Evolutionary conservation across 495 filamentous ascomycete species (phyloP).

Genomic region (Amorphotheca resinae): DNA sequence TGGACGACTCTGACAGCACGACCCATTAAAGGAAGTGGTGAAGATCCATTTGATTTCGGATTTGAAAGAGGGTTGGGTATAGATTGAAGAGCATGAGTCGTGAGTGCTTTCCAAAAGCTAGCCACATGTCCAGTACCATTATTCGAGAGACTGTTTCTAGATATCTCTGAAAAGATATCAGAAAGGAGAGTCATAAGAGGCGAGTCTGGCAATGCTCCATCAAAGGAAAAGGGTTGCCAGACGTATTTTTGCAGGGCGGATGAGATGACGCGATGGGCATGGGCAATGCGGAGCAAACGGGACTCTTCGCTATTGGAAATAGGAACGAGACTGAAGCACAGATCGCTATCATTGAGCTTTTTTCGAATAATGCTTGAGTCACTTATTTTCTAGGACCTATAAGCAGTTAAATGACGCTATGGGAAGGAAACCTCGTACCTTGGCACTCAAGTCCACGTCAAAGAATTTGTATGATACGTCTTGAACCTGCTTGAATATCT

Average conservation of each 20-base stretch:
- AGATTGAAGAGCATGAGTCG: constrained; percentile 9
- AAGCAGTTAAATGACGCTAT: neutral
- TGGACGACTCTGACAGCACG: constrained; percentile 6
- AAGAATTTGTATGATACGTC: constrained; percentile 7
- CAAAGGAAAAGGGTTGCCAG: constrained; percentile 17
- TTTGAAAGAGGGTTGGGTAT: neutral
- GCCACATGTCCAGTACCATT: constrained; percentile 1
- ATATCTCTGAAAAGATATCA: constrained; percentile 6
- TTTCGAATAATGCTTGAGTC: constrained; percentile 8
- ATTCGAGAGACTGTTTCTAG: constrained; percentile 2
- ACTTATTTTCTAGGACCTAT: constrained; percentile 2
- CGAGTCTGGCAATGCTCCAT: constrained; percentile 1
- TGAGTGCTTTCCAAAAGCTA: constrained; percentile 10
- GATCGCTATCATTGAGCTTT: constrained; percentile 6
- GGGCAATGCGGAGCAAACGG: constrained; percentile 8
- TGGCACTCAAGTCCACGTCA: constrained; percentile 6
- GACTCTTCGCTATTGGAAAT: constrained; percentile 9
- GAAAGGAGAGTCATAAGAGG: constrained; percentile 2
- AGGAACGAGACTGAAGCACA: constrained; percentile 8
- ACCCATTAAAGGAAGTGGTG: neutral
- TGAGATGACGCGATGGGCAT: constrained; percentile 11
- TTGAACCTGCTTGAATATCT: constrained; percentile 8
- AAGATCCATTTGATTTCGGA: neutral
- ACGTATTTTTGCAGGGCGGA: constrained; percentile 4
- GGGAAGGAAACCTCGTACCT: constrained; percentile 4